Conservation (phyloP, 352 stramenopile genomes). For the Globisporangium cylindrosporum region DNA sequence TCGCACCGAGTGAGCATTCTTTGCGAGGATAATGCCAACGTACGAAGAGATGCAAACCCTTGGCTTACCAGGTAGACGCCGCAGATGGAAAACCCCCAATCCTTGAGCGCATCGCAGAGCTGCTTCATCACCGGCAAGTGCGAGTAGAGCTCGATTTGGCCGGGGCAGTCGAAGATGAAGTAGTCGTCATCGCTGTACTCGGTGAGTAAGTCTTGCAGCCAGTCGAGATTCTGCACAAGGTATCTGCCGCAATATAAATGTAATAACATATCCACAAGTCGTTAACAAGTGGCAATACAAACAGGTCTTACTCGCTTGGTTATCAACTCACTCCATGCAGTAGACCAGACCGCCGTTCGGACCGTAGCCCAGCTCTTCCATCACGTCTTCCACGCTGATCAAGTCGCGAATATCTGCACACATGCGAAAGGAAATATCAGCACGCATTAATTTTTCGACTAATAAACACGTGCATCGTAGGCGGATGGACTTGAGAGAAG, state of each 20-base stretch:
- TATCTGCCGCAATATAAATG: conserved; percentile 40
- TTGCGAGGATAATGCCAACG: background rate
- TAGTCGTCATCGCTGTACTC: conserved; percentile 94
- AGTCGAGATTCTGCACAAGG: conserved; percentile 93
- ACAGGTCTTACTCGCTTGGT: background rate
- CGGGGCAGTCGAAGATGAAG: conserved; percentile 98
- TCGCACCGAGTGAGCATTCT: background rate
- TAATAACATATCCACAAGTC: background rate
- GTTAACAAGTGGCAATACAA: background rate
- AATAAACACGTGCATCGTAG: conserved; percentile 4
- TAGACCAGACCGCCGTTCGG: conserved; percentile 98
- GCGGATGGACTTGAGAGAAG: background rate
- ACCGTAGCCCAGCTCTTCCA: conserved; percentile 96
- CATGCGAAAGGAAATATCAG: too few species aligned
- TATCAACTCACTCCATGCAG: conserved; percentile 95
- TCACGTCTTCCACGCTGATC: conserved; percentile 96
- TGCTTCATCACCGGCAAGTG: conserved; percentile 91
- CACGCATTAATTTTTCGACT: background rate
- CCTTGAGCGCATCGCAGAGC: conserved; percentile 76
- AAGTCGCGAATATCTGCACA: conserved; percentile 90
- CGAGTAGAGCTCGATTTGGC: conserved; percentile 91
- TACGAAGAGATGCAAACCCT: background rate
- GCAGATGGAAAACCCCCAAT: conserved; percentile 88
- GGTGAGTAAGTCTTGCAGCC: conserved; percentile 91
- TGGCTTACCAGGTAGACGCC: conserved; percentile 80